These are phyloP conservation scores for Petasospora rhodanensis DNA, from an alignment of 1,139 yeast species.

Conservation along the genomic window DNA sequence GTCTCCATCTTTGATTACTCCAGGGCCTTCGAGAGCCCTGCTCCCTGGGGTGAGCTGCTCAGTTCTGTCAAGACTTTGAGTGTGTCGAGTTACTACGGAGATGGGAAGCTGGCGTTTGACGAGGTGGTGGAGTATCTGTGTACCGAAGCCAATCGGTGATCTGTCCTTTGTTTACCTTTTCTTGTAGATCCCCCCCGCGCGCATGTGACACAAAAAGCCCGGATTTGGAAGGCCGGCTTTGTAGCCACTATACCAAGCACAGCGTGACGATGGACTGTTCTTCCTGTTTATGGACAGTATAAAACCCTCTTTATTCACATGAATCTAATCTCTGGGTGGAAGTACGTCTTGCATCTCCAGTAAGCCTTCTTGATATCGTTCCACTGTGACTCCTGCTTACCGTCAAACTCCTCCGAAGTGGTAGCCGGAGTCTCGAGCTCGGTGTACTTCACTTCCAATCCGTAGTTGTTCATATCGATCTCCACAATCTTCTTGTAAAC, in stretches of 20 bases:
- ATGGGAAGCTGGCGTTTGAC: too few species aligned
- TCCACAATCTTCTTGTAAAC: constrained; percentile 82
- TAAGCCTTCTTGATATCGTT: constrained; percentile 65
- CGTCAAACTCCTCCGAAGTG: constrained; percentile 21
- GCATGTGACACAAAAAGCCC: too few species aligned
- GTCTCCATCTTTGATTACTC: too few species aligned
- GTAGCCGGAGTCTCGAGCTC: constrained; percentile 20
- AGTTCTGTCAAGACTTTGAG: too few species aligned
- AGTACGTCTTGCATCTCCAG: constrained; percentile 68
- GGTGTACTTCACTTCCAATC: constrained; percentile 39
- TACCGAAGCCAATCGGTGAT: too few species aligned
- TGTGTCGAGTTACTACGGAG: too few species aligned
- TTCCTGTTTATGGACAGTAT: neutral
- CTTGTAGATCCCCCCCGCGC: too few species aligned
- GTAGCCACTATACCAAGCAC: neutral
- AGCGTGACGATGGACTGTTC: neutral
- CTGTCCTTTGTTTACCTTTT: too few species aligned
- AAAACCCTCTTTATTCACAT: constrained; percentile 3
- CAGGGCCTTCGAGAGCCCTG: too few species aligned
- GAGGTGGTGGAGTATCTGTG: too few species aligned
- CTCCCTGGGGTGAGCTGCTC: too few species aligned
- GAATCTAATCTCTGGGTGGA: constrained; percentile 58
- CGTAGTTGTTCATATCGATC: constrained; percentile 75
- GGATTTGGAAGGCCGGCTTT: neutral
- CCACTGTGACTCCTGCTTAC: constrained; percentile 50